These are phyloP conservation scores for Trichophyton mentagrophytes DNA, from an alignment of 2,329 filamentous ascomycete genomes.

Conservation along the genomic window DNA sequence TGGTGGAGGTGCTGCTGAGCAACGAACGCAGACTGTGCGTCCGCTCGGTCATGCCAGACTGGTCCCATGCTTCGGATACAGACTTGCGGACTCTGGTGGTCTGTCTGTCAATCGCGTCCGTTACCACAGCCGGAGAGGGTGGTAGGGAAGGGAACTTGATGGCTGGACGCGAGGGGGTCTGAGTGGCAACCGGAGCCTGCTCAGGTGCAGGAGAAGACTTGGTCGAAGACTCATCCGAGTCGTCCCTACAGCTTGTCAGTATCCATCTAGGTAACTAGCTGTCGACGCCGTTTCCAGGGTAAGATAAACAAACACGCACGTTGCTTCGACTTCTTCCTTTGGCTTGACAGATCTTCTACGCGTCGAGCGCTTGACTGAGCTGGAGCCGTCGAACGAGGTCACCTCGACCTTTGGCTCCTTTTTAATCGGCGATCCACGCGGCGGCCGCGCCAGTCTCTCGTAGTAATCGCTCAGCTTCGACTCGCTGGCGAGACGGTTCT, in stretches of 20 bases:
- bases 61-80: conserved; percentile 24
- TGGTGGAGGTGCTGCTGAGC: conserved; percentile 55
- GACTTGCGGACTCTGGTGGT: conserved; percentile 27
- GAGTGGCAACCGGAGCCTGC: conserved; percentile 18
- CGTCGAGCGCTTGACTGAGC: conserved; percentile 21
- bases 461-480: conserved; percentile 63
- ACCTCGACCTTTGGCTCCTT: conserved; percentile 31
- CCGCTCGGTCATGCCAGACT: conserved; percentile 29
- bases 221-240: conserved; percentile 14
- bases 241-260: conserved; percentile 12
- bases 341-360: conserved; percentile 33
- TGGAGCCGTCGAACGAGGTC: conserved; percentile 23
- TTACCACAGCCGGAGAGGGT: conserved; percentile 66
- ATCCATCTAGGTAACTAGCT: too few relatives aligned
- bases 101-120: conserved; percentile 59
- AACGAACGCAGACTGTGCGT: conserved; percentile 53
- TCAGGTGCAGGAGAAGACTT: conserved; percentile 41
- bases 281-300: too few relatives aligned
- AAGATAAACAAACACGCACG: conserved; percentile 9
- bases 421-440: conserved; percentile 37
- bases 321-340: conserved; percentile 24
- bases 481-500: conserved; percentile 50
- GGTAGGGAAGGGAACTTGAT: conserved; percentile 52
- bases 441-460: conserved; percentile 35
- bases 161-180: conserved; percentile 28